These are phyloP conservation scores for Ophiosphaerella narmari DNA, from an alignment of 2,329 filamentous ascomycete genomes.

Conservation along the genomic window DNA sequence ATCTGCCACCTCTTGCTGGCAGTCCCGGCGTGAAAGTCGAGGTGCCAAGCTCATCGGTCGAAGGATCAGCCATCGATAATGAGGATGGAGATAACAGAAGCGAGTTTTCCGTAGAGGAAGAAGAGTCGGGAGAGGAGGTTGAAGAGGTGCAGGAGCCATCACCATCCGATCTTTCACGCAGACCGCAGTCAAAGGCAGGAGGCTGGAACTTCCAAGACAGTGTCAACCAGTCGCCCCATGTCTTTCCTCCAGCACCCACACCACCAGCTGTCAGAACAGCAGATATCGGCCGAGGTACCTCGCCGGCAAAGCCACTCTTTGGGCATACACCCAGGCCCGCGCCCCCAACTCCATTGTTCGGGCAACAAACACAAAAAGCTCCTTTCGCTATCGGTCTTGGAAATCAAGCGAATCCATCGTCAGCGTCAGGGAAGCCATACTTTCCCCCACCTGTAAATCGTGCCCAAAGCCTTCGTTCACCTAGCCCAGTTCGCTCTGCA, in stretches of 20 bases:
- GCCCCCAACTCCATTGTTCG: constrained; percentile 20
- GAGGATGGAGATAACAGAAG: constrained; percentile 42
- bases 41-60: constrained; percentile 40
- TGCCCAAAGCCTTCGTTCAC: constrained; percentile 67
- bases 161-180: constrained; percentile 24
- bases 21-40: constrained; percentile 53
- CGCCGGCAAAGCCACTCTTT: constrained; percentile 26
- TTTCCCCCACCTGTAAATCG: constrained; percentile 58
- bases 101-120: constrained; percentile 43
- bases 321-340: constrained; percentile 14
- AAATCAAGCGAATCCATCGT: constrained; percentile 12
- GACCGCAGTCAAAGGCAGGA: constrained; percentile 13
- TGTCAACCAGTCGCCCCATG: constrained; percentile 25
- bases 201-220: constrained; percentile 27
- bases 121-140: constrained; percentile 49
- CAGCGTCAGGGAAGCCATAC: constrained; percentile 43
- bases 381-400: constrained; percentile 12
- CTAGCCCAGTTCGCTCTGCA: constrained; percentile 69
- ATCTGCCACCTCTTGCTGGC: constrained; percentile 52
- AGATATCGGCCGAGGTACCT: constrained; percentile 21
- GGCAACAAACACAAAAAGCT: constrained; percentile 14
- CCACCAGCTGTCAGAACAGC: constrained; percentile 35
- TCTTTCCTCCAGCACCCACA: constrained; percentile 38
- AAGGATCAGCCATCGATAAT: constrained; percentile 38
- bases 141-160: constrained; percentile 49